A percentile compares a stretch with the other conserved stretches of the same genome.
Conservation (phyloP, 2,329 filamentous ascomycete species). For the Fusarium lateritium region DNA sequence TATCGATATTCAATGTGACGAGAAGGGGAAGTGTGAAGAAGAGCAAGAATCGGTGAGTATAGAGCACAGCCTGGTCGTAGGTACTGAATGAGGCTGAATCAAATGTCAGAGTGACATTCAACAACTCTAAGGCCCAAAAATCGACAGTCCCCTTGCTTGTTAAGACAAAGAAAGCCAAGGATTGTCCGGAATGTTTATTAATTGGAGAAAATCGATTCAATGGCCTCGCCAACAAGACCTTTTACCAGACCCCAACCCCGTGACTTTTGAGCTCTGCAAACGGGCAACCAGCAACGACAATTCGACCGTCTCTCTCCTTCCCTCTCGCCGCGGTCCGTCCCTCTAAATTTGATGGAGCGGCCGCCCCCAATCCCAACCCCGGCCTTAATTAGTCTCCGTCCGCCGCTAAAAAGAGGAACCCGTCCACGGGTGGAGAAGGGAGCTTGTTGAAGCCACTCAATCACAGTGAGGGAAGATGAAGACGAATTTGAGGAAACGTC, state of each 20-base stretch:
- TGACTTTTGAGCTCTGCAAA: conserved; percentile 24
- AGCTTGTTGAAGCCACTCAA: conserved; percentile 11
- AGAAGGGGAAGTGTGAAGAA: conserved; percentile 2
- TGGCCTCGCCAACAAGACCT: not conserved
- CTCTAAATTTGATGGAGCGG: conserved; percentile 21
- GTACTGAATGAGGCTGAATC: conserved; percentile 24
- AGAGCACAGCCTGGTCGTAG: not conserved
- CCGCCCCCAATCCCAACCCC: conserved; percentile 11
- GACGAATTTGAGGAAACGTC: conserved; percentile 1
- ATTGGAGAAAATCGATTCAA: not conserved
- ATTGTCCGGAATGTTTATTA: not conserved
- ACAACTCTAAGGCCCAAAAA: conserved; percentile 10
- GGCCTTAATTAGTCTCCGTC: conserved; percentile 1
- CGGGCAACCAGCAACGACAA: not conserved
- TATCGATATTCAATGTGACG: conserved; percentile 4
- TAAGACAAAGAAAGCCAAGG: not conserved
- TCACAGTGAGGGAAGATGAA: conserved; percentile 14
- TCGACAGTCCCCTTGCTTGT: conserved; percentile 1
- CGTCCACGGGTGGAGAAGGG: conserved; percentile 9
- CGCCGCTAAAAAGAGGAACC: conserved; percentile 27
- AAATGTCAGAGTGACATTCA: conserved; percentile 36
- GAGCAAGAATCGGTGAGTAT: conserved; percentile 36
- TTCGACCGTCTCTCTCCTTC: not conserved
- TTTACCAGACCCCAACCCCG: conserved; percentile 32
- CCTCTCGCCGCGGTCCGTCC: conserved; percentile 26